Conservation (phyloP, 108 stramenopile genomes). For the Asterionellopsis glacialis region DNA sequence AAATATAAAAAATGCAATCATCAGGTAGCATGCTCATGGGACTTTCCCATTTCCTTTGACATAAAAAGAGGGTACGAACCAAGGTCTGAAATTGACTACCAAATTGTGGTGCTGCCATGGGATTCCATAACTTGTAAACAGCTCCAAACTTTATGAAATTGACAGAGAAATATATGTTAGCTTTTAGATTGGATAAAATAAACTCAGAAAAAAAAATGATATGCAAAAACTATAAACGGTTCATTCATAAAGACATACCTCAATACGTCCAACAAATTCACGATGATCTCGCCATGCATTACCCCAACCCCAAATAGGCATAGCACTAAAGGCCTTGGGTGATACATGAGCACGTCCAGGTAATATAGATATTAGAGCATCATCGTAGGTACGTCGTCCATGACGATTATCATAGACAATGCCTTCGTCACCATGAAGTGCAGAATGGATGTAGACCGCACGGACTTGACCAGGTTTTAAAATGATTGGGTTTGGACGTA, state of each 20-base stretch:
- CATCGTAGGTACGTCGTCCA: conserved; percentile 45
- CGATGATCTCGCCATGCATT: conserved; percentile 82
- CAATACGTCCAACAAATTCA: conserved; percentile 72
- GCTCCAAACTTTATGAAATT: conserved; percentile 43
- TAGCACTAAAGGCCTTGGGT: conserved; percentile 54
- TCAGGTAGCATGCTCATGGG: conserved; percentile 65
- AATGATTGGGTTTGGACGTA: conserved; percentile 54
- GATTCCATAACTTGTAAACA: conserved; percentile 81
- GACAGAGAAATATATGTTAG: too few species aligned
- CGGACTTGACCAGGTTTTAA: conserved; percentile 65
- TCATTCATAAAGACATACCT: too few species aligned
- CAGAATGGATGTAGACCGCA: conserved; percentile 76
- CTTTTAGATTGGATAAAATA: too few species aligned
- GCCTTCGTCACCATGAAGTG: conserved; percentile 43
- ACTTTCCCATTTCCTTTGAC: conserved; percentile 64
- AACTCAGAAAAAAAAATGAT: too few species aligned
- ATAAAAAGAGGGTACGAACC: conserved; percentile 49
- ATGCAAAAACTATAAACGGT: too few species aligned
- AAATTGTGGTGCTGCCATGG: conserved; percentile 32
- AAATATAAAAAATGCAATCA: conserved; percentile 81
- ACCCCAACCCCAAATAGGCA: conserved; percentile 69
- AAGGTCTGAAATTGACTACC: conserved; percentile 51
- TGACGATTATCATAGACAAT: conserved; percentile 80
- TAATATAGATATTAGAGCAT: conserved; percentile 61
- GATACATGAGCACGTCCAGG: conserved; percentile 80